Conservation (phyloP, 768 basidiomycete species). For the Mycena maculata region DNA sequence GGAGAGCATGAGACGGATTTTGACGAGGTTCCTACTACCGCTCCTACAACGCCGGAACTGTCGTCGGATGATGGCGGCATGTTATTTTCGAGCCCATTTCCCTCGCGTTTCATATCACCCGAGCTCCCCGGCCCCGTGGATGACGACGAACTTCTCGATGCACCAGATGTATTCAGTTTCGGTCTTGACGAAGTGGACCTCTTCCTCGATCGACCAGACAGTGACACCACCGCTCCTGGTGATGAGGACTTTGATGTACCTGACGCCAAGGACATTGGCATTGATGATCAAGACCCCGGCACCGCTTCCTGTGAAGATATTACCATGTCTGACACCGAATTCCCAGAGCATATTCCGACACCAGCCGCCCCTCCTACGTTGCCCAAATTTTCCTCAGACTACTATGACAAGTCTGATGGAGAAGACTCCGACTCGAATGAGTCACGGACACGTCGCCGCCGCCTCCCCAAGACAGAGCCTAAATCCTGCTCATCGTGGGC, state of each 20-base stretch:
- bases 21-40: background rate
- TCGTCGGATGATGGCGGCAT: background rate
- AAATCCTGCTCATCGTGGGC: background rate
- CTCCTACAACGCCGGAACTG: background rate
- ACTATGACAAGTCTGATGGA: background rate
- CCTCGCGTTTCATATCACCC: background rate
- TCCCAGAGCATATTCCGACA: background rate
- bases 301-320: too few species aligned
- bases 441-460: background rate
- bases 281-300: too few species aligned
- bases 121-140: background rate
- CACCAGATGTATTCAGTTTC: background rate
- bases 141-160: too few species aligned
- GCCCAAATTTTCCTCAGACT: background rate
- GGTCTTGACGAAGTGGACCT: background rate
- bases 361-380: background rate
- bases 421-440: conserved; percentile 5
- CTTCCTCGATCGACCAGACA: too few species aligned
- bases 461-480: background rate
- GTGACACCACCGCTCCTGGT: background rate
- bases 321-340: background rate
- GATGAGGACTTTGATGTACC: background rate
- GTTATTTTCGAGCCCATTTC: background rate
- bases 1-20: too few species aligned
- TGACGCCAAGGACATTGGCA: too few species aligned